Percentiles rank a stretch among this genome's conserved stretches.
Conservation (phyloP, 441 rosid genomes). For the Euphorbia schlechtendalii region DNA sequence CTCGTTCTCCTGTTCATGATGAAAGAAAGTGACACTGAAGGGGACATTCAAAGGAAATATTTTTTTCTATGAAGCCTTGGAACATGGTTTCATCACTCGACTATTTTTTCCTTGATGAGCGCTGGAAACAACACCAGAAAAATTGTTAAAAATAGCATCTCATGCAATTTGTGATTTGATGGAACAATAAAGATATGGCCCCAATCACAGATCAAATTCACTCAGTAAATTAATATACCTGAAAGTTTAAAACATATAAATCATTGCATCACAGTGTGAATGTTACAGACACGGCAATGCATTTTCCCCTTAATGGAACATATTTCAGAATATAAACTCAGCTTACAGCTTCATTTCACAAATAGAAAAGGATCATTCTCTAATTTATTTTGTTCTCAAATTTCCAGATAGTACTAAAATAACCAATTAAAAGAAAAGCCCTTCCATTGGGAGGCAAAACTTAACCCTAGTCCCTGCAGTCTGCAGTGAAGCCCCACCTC, state of each 20-base stretch:
- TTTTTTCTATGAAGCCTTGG: constrained; percentile 4
- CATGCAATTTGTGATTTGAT: background rate
- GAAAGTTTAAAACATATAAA: background rate
- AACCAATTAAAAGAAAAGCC: background rate
- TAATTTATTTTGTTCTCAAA: background rate
- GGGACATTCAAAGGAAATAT: background rate
- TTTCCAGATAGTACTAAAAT: background rate
- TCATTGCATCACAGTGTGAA: background rate
- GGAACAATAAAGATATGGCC: background rate
- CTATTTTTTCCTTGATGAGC: background rate
- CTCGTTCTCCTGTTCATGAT: background rate
- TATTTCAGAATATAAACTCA: too few relatives aligned
- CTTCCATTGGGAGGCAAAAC: too few relatives aligned
- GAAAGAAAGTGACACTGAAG: background rate
- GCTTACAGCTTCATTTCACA: background rate
- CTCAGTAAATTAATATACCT: background rate
- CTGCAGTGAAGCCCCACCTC: too few relatives aligned
- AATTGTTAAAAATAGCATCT: background rate
- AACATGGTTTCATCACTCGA: background rate
- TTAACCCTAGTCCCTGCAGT: too few relatives aligned
- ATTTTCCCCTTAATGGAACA: background rate
- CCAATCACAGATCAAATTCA: background rate
- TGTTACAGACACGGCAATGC: background rate
- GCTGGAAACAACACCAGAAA: background rate
- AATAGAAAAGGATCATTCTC: background rate